Base-by-base conservation (phyloP, 352 stramenopile genomes). In the Globisporangium megalacanthum region DNA sequence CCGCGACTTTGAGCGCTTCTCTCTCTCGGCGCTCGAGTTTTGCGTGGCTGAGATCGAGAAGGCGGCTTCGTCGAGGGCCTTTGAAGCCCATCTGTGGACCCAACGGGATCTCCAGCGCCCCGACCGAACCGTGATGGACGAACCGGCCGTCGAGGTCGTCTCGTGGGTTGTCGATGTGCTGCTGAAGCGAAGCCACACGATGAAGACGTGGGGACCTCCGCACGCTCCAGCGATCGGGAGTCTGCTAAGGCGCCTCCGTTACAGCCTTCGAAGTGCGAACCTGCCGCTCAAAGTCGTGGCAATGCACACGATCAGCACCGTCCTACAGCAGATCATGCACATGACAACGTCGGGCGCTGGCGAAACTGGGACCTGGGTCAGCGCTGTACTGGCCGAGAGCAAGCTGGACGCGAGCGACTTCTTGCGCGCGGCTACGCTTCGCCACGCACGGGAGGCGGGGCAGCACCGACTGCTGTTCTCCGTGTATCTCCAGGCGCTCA, bases 71-170 rank as follows among this genome's bases (percentile, higher is more conserved):
- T 68, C 57, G 8, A 72, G 83, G 22, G 13, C 55, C 0, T 94
- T 76, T 35, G 78, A 93, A 61, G 80, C 88, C 0, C 47, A 65
- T 25, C 36, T 92, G 20, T 97, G 88, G 89, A 94, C 84, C 0
- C 75, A 95, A 31, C 70, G 83, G 15, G 77, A 81, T 2, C 64
- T 94, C 4, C 42, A 58, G 47, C 68, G 71, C 17, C n/a, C 66
- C 7, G 87, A 96, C 52, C 57, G 56, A 7, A 63, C 56, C 2
- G 75, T 79, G 14, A 9, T 75, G 8, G 44, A 66, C n/a, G 81
- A 93, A 15, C 82, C 88, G 14, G 80, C 70, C 15, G 68, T 97
- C n/a, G 86, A 97, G 61, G 58, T 94, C 8, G 74, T 75, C 19
- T 52, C 73, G 6, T 96, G 81, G 81, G 50, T 92, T 13, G 37